Base-by-base conservation (phyloP, 2,329 filamentous ascomycete genomes). In the Hirsutella rhossiliensis region DNA sequence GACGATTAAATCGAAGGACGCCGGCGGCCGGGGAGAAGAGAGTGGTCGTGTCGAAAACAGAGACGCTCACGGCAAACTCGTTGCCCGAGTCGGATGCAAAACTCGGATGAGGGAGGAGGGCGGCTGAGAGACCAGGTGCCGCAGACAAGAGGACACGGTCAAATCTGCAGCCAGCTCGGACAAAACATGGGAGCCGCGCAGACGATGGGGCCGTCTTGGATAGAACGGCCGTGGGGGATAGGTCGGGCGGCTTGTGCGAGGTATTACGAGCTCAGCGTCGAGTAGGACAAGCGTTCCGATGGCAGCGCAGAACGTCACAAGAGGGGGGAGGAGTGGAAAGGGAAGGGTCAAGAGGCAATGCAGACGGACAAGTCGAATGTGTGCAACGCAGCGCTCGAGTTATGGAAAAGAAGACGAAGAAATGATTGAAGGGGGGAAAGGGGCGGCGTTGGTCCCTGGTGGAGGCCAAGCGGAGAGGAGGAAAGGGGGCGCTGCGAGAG, bases 21-120 rank as follows among this genome's bases (percentile, higher is more conserved):
- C 74, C 73, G 71, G 74, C 73, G 73, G 66, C 74, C 73, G 59
- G 54, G 55, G 56, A 55, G 55, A 59, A 58, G 61, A 54, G 65
- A 58, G 62, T 62, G 60, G 56, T 61, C 55, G 61, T 60, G 58
- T 61, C 55, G 50, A 23, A 2, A 55, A 53, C 37, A 49, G 54
- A 58, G 55, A 58, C 56, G 60, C 59, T 68, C 67, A 66, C 68
- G 71, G 51, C 62, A 65, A 65, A 60, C 31, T 58, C 54, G 50
- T 44, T 43, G 49, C 50, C 54, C 47, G 47, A 55, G 52, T 37
- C n/a, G 38, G 32, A 15, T 51, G 47, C 47, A 48, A 30, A 29
- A 15, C 20, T 37, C 32, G 34, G 27, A 34, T 54, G 55, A 50
- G 46, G 46, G 45, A 40, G 45, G 44, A 47, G 43, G 51, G 48